Conservation (phyloP, 1,139 yeast species). For the Diutina rugosa region DNA sequence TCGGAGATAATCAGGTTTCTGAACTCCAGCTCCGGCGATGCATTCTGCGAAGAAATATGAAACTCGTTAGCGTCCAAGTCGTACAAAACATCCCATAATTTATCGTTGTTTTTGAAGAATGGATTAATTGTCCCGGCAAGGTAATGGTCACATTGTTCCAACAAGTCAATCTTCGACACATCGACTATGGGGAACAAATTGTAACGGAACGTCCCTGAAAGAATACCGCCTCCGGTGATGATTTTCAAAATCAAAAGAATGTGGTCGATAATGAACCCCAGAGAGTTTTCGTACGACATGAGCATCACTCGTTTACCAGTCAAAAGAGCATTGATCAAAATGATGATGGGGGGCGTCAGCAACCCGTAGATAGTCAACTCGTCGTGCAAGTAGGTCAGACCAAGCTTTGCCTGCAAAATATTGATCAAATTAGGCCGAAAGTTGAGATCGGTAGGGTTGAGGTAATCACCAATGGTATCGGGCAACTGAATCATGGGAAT, state of each 20-base stretch:
- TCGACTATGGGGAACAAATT: slow-evolving; percentile 52
- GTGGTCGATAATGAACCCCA: slow-evolving; percentile 43
- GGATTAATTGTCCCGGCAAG: slow-evolving; percentile 62
- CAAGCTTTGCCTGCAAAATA: slow-evolving; percentile 19
- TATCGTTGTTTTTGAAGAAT: slow-evolving; percentile 45
- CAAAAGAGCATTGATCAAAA: slow-evolving; percentile 40
- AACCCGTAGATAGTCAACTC: slow-evolving; percentile 42
- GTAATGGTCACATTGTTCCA: slow-evolving; percentile 39
- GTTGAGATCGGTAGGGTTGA: slow-evolving; percentile 27
- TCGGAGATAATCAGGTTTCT: slow-evolving; percentile 22
- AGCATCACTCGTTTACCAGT: slow-evolving; percentile 45
- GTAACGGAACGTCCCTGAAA: slow-evolving; percentile 35
- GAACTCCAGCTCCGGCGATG: neutral
- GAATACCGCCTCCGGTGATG: slow-evolving; percentile 46
- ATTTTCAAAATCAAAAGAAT: slow-evolving; percentile 40
- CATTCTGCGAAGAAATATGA: slow-evolving; percentile 8
- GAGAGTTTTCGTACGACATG: slow-evolving; percentile 41
- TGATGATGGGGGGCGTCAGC: slow-evolving; percentile 44
- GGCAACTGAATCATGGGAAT: slow-evolving; percentile 31
- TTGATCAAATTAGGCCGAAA: slow-evolving; percentile 29
- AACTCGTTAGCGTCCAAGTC: slow-evolving; percentile 41
- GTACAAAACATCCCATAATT: slow-evolving; percentile 45
- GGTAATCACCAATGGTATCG: slow-evolving; percentile 29
- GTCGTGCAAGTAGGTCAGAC: slow-evolving; percentile 16
- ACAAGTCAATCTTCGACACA: slow-evolving; percentile 44